Conservation (phyloP, 768 basidiomycete genomes). For the Kwoniella shandongensis region DNA sequence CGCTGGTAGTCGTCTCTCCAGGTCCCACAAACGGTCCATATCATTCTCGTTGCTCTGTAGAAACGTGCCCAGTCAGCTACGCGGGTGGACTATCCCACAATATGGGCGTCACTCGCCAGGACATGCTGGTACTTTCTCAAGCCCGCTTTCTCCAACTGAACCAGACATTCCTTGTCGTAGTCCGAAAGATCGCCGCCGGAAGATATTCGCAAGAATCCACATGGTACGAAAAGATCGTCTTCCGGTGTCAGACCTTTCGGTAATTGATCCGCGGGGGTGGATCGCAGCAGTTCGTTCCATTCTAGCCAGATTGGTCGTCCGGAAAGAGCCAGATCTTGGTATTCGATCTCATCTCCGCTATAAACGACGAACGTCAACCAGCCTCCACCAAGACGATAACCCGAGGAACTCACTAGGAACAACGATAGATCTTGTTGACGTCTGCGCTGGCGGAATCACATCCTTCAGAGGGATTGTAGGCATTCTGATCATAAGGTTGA, state of each 20-base stretch:
- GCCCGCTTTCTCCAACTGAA: constrained; percentile 27
- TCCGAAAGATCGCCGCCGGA: constrained; percentile 16
- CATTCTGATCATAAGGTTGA: constrained; percentile 29
- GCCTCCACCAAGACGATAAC: neutral
- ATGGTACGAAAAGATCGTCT: constrained; percentile 21
- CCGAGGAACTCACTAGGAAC: constrained; percentile 17
- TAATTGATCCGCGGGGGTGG: constrained; percentile 16
- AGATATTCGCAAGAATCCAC: constrained; percentile 28
- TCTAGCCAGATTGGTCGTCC: constrained; percentile 29
- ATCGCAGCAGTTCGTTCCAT: constrained; percentile 31
- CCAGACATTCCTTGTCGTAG: constrained; percentile 26
- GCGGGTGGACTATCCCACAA: neutral
- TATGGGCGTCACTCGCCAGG: constrained; percentile 13
- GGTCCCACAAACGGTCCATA: constrained; percentile 8
- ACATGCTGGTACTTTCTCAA: constrained; percentile 28
- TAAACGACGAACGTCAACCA: neutral
- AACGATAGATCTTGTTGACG: constrained; percentile 38
- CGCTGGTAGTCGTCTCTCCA: neutral
- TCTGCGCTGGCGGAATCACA: constrained; percentile 34
- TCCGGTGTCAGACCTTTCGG: constrained; percentile 26
- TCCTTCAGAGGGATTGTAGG: constrained; percentile 28
- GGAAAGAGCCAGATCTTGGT: constrained; percentile 33
- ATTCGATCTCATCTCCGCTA: constrained; percentile 28
- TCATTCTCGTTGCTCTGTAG: constrained; percentile 5
- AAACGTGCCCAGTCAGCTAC: neutral